These are phyloP conservation scores for Tylopilus felleus DNA, from an alignment of 768 basidiomycete genomes.

Conservation along the genomic window DNA sequence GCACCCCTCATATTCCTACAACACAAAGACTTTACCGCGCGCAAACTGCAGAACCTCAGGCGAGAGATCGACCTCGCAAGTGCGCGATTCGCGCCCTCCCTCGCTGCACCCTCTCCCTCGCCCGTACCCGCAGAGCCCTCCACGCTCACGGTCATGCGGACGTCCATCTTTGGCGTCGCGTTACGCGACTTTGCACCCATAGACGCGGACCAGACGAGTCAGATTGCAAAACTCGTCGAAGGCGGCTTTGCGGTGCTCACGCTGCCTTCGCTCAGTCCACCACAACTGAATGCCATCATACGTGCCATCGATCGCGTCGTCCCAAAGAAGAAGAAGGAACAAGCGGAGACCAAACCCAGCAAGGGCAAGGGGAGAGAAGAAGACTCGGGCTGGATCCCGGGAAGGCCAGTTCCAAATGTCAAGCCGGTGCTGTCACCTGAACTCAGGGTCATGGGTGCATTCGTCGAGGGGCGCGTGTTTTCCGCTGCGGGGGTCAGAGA, in stretches of 20 bases:
- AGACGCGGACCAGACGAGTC: slow-evolving; percentile 43
- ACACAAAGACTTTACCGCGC: slow-evolving; percentile 71
- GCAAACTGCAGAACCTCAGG: slow-evolving; percentile 64
- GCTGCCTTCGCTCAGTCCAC: slow-evolving; percentile 66
- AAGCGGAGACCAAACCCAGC: slow-evolving; percentile 44
- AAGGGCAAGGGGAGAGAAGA: slow-evolving; percentile 52
- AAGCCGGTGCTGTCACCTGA: slow-evolving; percentile 58
- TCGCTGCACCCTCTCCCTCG: slow-evolving; percentile 36
- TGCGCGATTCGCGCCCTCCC: slow-evolving; percentile 34
- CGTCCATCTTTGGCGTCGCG: slow-evolving; percentile 77
- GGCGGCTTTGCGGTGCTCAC: slow-evolving; percentile 66
- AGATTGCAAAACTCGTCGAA: slow-evolving; percentile 54
- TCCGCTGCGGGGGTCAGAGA: slow-evolving; percentile 54
- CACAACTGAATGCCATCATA: slow-evolving; percentile 64
- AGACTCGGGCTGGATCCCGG: slow-evolving; percentile 61
- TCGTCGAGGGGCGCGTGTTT: slow-evolving; percentile 76
- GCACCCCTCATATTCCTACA: slow-evolving; percentile 75
- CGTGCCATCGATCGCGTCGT: slow-evolving; percentile 63
- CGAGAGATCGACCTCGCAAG: slow-evolving; percentile 61
- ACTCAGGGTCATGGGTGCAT: slow-evolving; percentile 69
- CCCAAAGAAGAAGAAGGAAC: slow-evolving; percentile 59
- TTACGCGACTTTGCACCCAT: slow-evolving; percentile 58
- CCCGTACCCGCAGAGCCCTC: slow-evolving; percentile 37
- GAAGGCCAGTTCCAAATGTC: slow-evolving; percentile 60
- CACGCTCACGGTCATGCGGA: slow-evolving; percentile 66